Percentiles rank a stretch among this genome's conserved stretches.
These are phyloP conservation scores for Hemisphaericaspora subhashii DNA, from an alignment of 1,139 yeast genomes.

Conservation along the genomic window DNA sequence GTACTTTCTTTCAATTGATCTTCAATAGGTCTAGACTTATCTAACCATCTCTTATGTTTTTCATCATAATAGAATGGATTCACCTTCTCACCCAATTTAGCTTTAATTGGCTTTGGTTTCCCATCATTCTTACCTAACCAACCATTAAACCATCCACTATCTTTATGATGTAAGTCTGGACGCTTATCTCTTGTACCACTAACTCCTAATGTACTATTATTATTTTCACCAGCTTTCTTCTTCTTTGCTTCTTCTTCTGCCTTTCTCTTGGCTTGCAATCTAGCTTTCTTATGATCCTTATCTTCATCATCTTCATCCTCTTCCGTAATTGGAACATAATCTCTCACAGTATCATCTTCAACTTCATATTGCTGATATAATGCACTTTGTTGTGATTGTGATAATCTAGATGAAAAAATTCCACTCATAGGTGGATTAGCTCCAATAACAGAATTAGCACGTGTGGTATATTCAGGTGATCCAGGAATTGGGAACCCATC, in stretches of 20 bases:
- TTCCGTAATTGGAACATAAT: constrained; percentile 45
- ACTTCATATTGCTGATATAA: constrained; percentile 51
- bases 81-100: constrained; percentile 79
- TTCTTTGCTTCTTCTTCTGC: constrained; percentile 14
- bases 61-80: constrained; percentile 79
- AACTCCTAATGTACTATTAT: constrained; percentile 12
- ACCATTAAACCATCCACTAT: constrained; percentile 47
- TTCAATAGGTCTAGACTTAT: constrained; percentile 65
- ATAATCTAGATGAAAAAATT: constrained; percentile 38
- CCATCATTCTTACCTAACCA: constrained; percentile 52
- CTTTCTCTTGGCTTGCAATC: constrained; percentile 15
- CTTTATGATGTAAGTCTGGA: constrained; percentile 4
- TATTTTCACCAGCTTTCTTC: constrained; percentile 18
- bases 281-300: constrained; percentile 16
- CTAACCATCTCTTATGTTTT: constrained; percentile 83
- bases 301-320: constrained; percentile 46
- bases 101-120: constrained; percentile 73
- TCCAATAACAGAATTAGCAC: constrained; percentile 48
- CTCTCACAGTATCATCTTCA: constrained; percentile 47
- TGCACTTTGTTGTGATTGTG: constrained; percentile 49
- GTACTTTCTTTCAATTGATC: constrained; percentile 62
- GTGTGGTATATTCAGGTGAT: constrained; percentile 45
- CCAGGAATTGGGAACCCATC: constrained; percentile 50
- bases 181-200: constrained; percentile 5
- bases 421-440: constrained; percentile 26